phyloP scores from a whole-genome alignment of 129 eudicot genomes.

The Artemisia argyi region DNA sequence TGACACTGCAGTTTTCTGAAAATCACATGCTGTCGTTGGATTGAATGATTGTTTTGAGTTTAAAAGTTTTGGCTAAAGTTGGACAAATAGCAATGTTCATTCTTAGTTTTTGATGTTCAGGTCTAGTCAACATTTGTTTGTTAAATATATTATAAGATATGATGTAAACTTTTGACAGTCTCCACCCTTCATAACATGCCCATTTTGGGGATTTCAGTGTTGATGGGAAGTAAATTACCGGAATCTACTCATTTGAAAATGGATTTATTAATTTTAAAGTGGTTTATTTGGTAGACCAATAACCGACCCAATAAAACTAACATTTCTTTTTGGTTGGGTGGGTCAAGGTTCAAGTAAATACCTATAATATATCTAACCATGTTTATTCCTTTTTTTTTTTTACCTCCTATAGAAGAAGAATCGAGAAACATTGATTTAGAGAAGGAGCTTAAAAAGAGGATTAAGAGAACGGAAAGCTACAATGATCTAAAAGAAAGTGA shows the following conservation, averaged over 20 bases:
- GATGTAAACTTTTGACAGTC: background rate
- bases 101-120: background rate
- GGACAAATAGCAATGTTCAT: background rate
- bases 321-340: background rate
- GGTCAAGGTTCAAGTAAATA: background rate
- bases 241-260: slow-evolving; percentile 4
- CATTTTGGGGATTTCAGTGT: slow-evolving; percentile 1
- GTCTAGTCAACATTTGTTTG: background rate
- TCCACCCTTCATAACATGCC: slow-evolving; percentile 9
- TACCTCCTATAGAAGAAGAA: slow-evolving; percentile 41
- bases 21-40: too few relatives aligned
- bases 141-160: background rate
- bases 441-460: slow-evolving; percentile 64
- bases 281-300: background rate
- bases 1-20: too few relatives aligned
- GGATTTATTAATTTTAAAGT: background rate
- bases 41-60: too few relatives aligned
- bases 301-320: background rate
- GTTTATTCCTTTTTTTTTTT: too few relatives aligned
- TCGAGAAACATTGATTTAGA: slow-evolving; percentile 58
- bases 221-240: background rate
- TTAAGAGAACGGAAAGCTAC: slow-evolving; percentile 56
- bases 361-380: background rate
- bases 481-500: slow-evolving; percentile 23
- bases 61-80: background rate